A percentile compares a stretch with the other conserved stretches of the same genome.
Evolutionary conservation across 1,284 basidiomycete genomes (phyloP).

Genomic region (Puccinia coronata): DNA sequence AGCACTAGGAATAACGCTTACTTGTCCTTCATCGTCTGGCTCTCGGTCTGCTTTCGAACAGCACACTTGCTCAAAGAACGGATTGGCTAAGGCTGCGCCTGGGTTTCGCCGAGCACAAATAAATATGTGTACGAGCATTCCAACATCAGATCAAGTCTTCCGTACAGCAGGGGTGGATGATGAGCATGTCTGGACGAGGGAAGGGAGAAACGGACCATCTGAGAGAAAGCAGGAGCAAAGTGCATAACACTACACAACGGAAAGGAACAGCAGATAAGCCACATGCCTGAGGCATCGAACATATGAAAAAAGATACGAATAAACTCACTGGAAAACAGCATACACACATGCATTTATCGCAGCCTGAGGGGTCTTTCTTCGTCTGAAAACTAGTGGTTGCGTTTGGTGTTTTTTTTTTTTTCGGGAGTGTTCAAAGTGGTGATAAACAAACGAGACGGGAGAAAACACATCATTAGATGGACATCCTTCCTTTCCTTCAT

Average conservation of each 20-base stretch:
- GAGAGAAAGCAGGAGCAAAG: conserved; percentile 44
- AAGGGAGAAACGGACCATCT: conserved; percentile 25
- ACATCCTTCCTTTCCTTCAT: too few relatives aligned
- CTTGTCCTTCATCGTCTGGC: conserved; percentile 23
- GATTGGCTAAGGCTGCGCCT: conserved; percentile 47
- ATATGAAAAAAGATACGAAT: conserved; percentile 1
- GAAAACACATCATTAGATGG: neutral
- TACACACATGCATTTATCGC: conserved; percentile 30
- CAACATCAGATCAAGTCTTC: neutral
- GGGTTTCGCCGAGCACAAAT: neutral
- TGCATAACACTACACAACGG: conserved; percentile 32
- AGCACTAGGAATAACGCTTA: neutral
- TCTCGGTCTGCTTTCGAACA: conserved; percentile 18
- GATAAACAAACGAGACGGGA: neutral
- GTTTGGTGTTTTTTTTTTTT: neutral
- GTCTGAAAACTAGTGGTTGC: conserved; percentile 15
- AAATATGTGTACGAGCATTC: too few relatives aligned
- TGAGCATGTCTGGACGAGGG: neutral
- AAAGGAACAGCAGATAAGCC: neutral
- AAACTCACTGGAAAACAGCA: conserved; percentile 42
- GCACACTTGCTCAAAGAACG: conserved; percentile 46
- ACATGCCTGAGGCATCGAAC: neutral
- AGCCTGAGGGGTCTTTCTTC: conserved; percentile 16
- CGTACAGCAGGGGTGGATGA: neutral
- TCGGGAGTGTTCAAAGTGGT: too few relatives aligned